Evolutionary conservation across 2,329 filamentous ascomycete species (phyloP), one percentile per base, ranked within the genome.

Genomic region (Fusarium pininemorale): DNA sequence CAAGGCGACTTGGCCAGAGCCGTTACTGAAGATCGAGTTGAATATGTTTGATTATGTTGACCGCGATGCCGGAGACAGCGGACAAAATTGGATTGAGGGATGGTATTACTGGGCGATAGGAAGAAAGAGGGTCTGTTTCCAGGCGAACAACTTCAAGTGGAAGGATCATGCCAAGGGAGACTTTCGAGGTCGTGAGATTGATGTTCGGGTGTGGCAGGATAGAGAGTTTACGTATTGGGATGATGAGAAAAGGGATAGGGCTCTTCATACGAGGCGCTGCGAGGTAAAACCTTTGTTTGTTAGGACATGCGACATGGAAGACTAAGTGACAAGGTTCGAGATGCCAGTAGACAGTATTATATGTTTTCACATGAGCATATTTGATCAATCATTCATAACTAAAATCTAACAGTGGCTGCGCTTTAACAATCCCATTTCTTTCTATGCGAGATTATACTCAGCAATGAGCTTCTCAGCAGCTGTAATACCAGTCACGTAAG

Each of bases 401-500:
- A 32, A 4, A 16, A 12, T 16, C 16, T 7, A 56, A 24, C 24
- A 26, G 24, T 5, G 24, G 24, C 37, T 30, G 13, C 37, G 53
- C 53, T 69, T 15, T 32, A 22, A 14, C 3, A 3, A 20, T 6
- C 20, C 20, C n/a, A 20, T 8, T 11, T 30, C 18, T 9, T 13
- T 48, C 42, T 39, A 74, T 22, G 32, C 64, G 5, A 67, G 57
- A 5, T 57, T 35, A 37, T 78, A 63, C 57, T 78, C 74, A 1
- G 72, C 63, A 38, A 77, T 63, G 3, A 77, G 32, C 67, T 77
- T 87, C 69, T 90, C 88, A 0, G 85, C 88, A 35, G 84, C 85
- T 0, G 85, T 88, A 42, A 84, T 79, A 3, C 88, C 88, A 5
- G 86, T 86, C 6, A 88, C 80, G 77, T 90, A 90, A 4, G 88